A percentile compares a stretch with the other conserved stretches of the same genome.
Conservation (phyloP, 2,329 filamentous ascomycete genomes). For the Aspergillus hortae region DNA sequence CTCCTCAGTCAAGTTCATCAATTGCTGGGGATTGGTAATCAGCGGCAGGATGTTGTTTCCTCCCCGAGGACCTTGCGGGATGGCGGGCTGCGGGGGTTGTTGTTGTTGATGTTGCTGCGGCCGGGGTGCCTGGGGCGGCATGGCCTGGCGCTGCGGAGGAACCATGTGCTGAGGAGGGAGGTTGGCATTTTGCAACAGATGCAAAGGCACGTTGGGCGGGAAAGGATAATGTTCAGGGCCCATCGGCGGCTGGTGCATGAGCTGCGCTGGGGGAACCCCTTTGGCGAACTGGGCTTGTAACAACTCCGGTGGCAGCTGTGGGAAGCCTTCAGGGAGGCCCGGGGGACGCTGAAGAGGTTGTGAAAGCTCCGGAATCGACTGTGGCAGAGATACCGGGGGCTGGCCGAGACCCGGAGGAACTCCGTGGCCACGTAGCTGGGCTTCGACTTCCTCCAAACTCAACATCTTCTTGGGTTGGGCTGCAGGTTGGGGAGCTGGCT, state of each 20-base stretch:
- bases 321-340: conserved; percentile 27
- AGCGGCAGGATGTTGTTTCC: conserved; percentile 45
- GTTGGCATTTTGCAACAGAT: conserved; percentile 78
- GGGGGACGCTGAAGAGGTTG: conserved; percentile 31
- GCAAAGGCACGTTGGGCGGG: conserved; percentile 56
- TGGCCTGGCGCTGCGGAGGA: conserved; percentile 39
- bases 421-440: conserved; percentile 74
- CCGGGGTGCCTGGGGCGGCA: conserved; percentile 31
- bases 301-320: conserved; percentile 42
- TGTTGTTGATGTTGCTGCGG: conserved; percentile 29
- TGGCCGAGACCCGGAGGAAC: conserved; percentile 20
- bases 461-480: conserved; percentile 69
- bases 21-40: conserved; percentile 67
- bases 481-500: conserved; percentile 12
- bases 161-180: conserved; percentile 49
- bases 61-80: conserved; percentile 33
- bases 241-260: conserved; percentile 37
- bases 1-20: conserved; percentile 74
- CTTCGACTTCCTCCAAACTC: conserved; percentile 96
- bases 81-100: conserved; percentile 29
- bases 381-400: conserved; percentile 26
- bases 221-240: conserved; percentile 41
- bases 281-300: conserved; percentile 43
- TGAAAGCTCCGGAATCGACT: conserved; percentile 25
- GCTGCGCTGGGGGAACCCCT: conserved; percentile 33